Evolutionary conservation across 768 basidiomycete species (phyloP).

Genomic region (Leccinum subgranulosum): DNA sequence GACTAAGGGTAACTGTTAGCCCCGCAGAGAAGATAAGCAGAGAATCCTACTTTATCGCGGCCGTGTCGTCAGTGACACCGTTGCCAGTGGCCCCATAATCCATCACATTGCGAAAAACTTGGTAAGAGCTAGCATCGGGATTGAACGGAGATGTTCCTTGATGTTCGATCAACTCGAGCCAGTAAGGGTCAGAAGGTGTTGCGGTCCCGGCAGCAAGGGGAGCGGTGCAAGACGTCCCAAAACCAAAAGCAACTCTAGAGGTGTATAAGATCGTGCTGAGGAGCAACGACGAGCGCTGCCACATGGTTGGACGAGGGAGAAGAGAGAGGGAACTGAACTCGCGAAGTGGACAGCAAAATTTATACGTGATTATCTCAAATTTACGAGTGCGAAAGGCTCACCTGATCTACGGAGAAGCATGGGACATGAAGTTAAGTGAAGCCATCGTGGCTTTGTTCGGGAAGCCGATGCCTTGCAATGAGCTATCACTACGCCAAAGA

Average conservation of each 20-base stretch:
- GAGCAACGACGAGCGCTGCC: constrained; percentile 5
- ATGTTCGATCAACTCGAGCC: constrained; percentile 69
- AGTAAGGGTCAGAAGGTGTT: constrained; percentile 44
- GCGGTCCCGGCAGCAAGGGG: constrained; percentile 51
- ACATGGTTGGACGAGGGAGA: constrained; percentile 4
- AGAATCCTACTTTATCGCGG: constrained; percentile 58
- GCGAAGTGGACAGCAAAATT: constrained; percentile 23
- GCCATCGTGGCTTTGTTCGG: not conserved
- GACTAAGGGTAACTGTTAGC: constrained; percentile 32
- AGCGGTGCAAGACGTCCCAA: constrained; percentile 47
- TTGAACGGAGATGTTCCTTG: constrained; percentile 71
- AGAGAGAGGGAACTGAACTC: constrained; percentile 15
- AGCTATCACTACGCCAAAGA: not conserved
- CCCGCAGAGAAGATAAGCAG: not conserved
- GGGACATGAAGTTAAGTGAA: not conserved
- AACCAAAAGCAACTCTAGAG: constrained; percentile 20
- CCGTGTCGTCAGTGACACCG: constrained; percentile 72
- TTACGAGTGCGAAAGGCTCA: not conserved
- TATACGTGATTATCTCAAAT: not conserved
- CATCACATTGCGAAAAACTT: constrained; percentile 77
- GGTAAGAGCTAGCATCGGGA: constrained; percentile 46
- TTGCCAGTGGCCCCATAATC: constrained; percentile 54
- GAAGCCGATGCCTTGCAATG: not conserved
- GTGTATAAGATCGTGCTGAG: constrained; percentile 9
- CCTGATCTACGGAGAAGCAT: not conserved